phyloP scores from a whole-genome alignment of 352 stramenopile species.

The Phytophthora europaea region DNA sequence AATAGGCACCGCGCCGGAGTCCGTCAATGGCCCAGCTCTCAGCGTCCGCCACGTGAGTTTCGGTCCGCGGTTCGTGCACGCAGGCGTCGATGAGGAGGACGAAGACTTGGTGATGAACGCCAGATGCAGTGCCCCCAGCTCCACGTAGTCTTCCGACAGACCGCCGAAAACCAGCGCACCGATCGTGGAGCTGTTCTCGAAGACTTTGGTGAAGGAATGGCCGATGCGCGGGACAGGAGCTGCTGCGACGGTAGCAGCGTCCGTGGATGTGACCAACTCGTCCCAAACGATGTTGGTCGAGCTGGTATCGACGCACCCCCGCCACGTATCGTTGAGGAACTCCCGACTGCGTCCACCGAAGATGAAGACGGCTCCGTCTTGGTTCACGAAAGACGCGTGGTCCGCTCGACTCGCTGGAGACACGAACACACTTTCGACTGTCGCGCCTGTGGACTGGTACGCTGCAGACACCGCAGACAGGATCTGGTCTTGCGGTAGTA shows the following conservation, averaged over 20 bases:
- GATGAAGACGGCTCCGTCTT: conserved; percentile 47
- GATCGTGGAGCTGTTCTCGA: conserved; percentile 55
- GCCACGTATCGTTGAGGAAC: conserved; percentile 73
- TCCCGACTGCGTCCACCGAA: conserved; percentile 68
- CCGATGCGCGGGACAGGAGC: conserved; percentile 58
- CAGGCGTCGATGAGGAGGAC: conserved; percentile 1
- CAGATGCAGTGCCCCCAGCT: conserved; percentile 55
- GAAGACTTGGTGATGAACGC: conserved; percentile 52
- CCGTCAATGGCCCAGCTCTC: conserved; percentile 10
- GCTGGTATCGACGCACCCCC: conserved; percentile 60
- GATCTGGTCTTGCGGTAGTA: conserved; percentile 58
- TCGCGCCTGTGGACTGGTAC: conserved; percentile 19
- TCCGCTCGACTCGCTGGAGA: conserved; percentile 69
- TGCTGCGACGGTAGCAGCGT: conserved; percentile 39
- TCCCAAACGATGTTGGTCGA: conserved; percentile 56
- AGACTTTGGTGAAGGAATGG: conserved; percentile 68
- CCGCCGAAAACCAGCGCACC: conserved; percentile 62
- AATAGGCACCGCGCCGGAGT: conserved; percentile 27
- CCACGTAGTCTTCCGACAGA: conserved; percentile 53
- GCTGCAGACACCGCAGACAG: conserved; percentile 46
- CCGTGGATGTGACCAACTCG: conserved; percentile 49
- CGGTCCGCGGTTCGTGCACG: conserved; percentile 37
- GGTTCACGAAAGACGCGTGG: conserved; percentile 56
- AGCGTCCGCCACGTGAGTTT: conserved; percentile 55
- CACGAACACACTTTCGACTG: conserved; percentile 61